A percentile compares a stretch with the other conserved stretches of the same genome.
These are phyloP conservation scores for Kazachstania viticola DNA, from an alignment of 805 yeast species.

Conservation along the genomic window DNA sequence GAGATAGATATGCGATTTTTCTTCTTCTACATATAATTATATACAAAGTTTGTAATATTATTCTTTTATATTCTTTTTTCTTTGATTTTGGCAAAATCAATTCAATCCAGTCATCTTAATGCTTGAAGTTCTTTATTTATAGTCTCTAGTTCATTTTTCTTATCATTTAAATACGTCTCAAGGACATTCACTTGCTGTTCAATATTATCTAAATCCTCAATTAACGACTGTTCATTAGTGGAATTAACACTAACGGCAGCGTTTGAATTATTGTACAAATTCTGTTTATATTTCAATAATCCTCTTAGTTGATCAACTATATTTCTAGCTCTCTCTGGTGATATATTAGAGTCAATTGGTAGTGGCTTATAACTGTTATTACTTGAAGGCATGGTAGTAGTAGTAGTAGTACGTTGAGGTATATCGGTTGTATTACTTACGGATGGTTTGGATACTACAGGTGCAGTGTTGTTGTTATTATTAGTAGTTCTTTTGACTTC, in stretches of 20 bases:
- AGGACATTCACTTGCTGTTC: slow-evolving; percentile 67
- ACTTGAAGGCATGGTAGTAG: too few species aligned
- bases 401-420: slow-evolving; percentile 9
- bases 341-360: neutral
- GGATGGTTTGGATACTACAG: neutral
- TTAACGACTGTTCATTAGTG: slow-evolving; percentile 43
- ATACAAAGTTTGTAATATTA: neutral
- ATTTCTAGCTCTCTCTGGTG: slow-evolving; percentile 10
- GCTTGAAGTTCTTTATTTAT: slow-evolving; percentile 33
- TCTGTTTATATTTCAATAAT: slow-evolving; percentile 60
- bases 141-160: slow-evolving; percentile 46
- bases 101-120: too few species aligned
- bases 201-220: slow-evolving; percentile 53
- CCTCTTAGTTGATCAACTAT: slow-evolving; percentile 66
- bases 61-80: too few species aligned
- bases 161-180: slow-evolving; percentile 52
- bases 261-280: too few species aligned
- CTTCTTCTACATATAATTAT: too few species aligned
- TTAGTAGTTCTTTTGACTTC: slow-evolving; percentile 22
- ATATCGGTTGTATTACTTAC: slow-evolving; percentile 13
- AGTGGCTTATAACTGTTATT: too few species aligned
- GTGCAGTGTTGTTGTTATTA: neutral
- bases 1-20: neutral
- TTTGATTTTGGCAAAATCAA: too few species aligned
- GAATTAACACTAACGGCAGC: slow-evolving; percentile 19